A percentile compares a stretch with the other conserved stretches of the same genome.
phyloP scores from a whole-genome alignment of 148 eudicot genomes.

The Tetragonia tetragonoides region DNA sequence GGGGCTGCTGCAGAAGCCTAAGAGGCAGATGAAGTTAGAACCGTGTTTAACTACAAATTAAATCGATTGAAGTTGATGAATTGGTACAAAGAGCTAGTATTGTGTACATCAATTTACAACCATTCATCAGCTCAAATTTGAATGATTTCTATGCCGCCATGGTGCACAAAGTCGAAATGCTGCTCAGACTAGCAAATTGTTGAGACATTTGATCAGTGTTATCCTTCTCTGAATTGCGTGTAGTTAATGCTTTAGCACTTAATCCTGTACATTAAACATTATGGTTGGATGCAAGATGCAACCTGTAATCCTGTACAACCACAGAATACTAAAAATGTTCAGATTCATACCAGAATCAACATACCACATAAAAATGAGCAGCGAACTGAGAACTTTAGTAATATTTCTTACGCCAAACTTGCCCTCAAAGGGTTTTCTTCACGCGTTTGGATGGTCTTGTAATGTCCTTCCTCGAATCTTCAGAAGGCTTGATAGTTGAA shows the following conservation, averaged over 20 bases:
- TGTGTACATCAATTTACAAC: neutral
- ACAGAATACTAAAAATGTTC: neutral
- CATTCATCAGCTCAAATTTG: neutral
- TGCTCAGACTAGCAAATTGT: neutral
- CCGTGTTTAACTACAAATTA: neutral
- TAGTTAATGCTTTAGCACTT: neutral
- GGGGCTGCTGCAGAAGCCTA: neutral
- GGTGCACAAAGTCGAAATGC: neutral
- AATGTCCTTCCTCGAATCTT: slow-evolving; percentile 49
- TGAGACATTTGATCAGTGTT: neutral
- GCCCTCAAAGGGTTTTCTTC: slow-evolving; percentile 48
- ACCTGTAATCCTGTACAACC: neutral
- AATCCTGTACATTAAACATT: neutral
- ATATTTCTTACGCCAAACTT: slow-evolving; percentile 11
- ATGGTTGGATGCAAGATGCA: neutral
- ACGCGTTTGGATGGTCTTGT: slow-evolving; percentile 57
- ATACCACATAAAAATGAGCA: neutral
- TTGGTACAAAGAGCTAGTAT: neutral
- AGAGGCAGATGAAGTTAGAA: too few relatives aligned
- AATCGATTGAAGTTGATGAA: neutral
- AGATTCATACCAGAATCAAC: neutral
- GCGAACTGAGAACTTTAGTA: neutral
- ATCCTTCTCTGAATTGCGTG: too few relatives aligned
- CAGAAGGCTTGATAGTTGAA: slow-evolving; percentile 32
- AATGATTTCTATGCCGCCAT: neutral